phyloP scores from a whole-genome alignment of 2,329 filamentous ascomycete genomes.

The Exophiala aquamarina region DNA sequence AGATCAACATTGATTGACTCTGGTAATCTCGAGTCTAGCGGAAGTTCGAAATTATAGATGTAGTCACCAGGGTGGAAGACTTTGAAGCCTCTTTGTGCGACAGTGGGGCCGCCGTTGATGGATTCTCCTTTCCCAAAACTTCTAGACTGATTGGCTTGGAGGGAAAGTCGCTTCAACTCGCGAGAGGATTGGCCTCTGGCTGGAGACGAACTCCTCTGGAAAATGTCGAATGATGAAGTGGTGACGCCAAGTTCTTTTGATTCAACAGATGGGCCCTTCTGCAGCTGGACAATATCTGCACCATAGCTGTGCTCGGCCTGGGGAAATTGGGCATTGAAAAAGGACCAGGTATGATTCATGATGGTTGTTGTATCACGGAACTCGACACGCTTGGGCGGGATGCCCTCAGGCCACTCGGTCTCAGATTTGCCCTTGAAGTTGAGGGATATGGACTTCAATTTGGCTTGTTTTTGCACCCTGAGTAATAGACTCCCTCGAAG shows the following conservation, averaged over 20 bases:
- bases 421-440: constrained; percentile 81
- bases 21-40: constrained; percentile 71
- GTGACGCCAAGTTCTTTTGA: constrained; percentile 33
- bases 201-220: constrained; percentile 45
- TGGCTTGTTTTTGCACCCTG: constrained; percentile 81
- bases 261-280: constrained; percentile 39
- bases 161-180: constrained; percentile 67
- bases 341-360: constrained; percentile 84
- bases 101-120: constrained; percentile 52
- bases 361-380: constrained; percentile 81
- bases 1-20: constrained; percentile 87
- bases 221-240: constrained; percentile 42
- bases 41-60: constrained; percentile 77
- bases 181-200: constrained; percentile 39
- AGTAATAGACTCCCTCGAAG: constrained; percentile 81
- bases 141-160: constrained; percentile 77
- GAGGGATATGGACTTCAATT: constrained; percentile 87
- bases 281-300: constrained; percentile 62
- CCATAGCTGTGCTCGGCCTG: constrained; percentile 61
- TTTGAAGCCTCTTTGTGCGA: constrained; percentile 78
- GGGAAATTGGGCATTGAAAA: constrained; percentile 74
- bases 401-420: constrained; percentile 96
- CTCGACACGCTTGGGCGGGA: constrained; percentile 82
- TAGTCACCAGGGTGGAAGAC: constrained; percentile 77
- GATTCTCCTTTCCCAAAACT: constrained; percentile 82